These are phyloP conservation scores for Phoma herbarum DNA, from an alignment of 2,329 filamentous ascomycete genomes.

Conservation along the genomic window DNA sequence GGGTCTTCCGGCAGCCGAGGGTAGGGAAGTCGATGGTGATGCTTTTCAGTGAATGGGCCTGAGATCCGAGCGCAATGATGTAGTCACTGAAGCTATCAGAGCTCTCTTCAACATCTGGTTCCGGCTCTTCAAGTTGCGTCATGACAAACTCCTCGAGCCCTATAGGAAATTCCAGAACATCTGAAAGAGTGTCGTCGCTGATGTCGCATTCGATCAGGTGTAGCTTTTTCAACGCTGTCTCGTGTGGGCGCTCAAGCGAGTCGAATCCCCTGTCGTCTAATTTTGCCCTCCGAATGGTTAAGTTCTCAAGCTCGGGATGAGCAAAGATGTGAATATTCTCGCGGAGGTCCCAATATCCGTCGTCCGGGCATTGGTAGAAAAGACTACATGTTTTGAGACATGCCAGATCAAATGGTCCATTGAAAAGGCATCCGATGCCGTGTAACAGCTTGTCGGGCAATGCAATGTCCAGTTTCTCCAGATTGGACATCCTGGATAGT, in stretches of 20 bases:
- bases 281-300: constrained; percentile 43
- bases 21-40: constrained; percentile 44
- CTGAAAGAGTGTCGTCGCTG: constrained; percentile 43
- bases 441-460: constrained; percentile 42
- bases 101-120: constrained; percentile 43
- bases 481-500: constrained; percentile 45
- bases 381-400: constrained; percentile 44
- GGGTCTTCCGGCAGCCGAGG: constrained; percentile 38
- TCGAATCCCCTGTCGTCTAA: constrained; percentile 45
- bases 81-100: constrained; percentile 46
- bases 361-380: constrained; percentile 45
- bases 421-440: constrained; percentile 45
- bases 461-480: constrained; percentile 45
- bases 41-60: constrained; percentile 39
- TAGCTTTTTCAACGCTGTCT: constrained; percentile 40
- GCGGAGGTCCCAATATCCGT: constrained; percentile 45
- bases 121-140: constrained; percentile 43
- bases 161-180: constrained; percentile 43
- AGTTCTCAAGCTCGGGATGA: constrained; percentile 39
- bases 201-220: constrained; percentile 46
- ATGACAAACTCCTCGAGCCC: constrained; percentile 46
- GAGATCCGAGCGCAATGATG: constrained; percentile 40
- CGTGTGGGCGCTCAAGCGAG: constrained; percentile 42
- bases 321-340: constrained; percentile 50
- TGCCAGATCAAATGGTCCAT: constrained; percentile 45